These are phyloP conservation scores for Leptodermis oblonga DNA, from an alignment of 257 asterid genomes.

Conservation along the genomic window DNA sequence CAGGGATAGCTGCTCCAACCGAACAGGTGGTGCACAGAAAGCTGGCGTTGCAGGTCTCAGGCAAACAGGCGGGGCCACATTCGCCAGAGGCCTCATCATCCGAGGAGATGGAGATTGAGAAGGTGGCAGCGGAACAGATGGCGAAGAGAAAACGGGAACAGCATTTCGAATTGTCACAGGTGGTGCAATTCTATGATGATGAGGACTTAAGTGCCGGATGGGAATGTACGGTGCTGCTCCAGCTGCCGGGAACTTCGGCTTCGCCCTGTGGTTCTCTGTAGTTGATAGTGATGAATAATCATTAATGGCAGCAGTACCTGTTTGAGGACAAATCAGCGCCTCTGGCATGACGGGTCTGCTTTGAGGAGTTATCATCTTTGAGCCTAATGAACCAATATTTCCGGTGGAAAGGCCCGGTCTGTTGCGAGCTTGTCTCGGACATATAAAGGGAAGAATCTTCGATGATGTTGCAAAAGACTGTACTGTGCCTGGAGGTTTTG, in stretches of 20 bases:
- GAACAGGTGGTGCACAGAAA: conserved; percentile 51
- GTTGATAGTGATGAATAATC: conserved; percentile 35
- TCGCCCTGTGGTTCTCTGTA: conserved; percentile 35
- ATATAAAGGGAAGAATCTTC: conserved; percentile 89
- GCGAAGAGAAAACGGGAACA: conserved; percentile 85
- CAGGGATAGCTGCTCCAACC: conserved; percentile 40
- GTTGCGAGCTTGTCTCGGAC: conserved; percentile 59
- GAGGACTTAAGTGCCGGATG: conserved; percentile 58
- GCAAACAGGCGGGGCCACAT: conserved; percentile 62
- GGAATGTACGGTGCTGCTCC: conserved; percentile 91
- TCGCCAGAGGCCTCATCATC: conserved; percentile 49
- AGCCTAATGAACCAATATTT: conserved; percentile 35
- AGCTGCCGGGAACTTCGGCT: conserved; percentile 66
- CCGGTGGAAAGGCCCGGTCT: conserved; percentile 34
- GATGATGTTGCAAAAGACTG: conserved; percentile 67
- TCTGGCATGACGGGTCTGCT: conserved; percentile 22
- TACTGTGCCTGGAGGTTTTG: conserved; percentile 50
- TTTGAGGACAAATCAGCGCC: conserved; percentile 7
- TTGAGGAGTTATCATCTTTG: conserved; percentile 36
- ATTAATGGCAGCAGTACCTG: conserved; percentile 22
- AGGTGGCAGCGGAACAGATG: conserved; percentile 63
- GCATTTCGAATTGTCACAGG: conserved; percentile 79
- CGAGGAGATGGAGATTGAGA: conserved; percentile 43
- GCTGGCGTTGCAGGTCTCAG: conserved; percentile 58
- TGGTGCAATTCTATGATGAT: conserved; percentile 67